Evolutionary conservation across 768 basidiomycete species (phyloP).

Genomic region (Tricholomella constricta): DNA sequence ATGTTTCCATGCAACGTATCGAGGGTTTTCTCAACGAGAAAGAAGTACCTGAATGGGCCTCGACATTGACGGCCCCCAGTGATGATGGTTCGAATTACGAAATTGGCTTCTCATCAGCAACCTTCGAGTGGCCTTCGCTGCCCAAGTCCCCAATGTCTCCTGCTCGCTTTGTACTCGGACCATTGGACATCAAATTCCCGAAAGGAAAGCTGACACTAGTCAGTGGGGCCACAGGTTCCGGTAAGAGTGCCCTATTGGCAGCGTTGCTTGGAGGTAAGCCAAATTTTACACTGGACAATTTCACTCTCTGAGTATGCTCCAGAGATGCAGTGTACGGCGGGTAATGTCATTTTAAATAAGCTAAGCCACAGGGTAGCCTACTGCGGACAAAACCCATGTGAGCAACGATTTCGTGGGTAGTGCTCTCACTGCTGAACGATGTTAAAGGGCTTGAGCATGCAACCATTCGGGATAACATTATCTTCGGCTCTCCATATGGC

Average conservation of each 20-base stretch:
- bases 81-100: constrained; percentile 20
- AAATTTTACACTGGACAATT: too few species aligned
- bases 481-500: constrained; percentile 65
- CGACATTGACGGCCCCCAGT: constrained; percentile 49
- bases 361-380: constrained; percentile 63
- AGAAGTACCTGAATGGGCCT: constrained; percentile 81
- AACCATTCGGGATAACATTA: constrained; percentile 79
- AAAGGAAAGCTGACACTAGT: constrained; percentile 57
- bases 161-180: constrained; percentile 55
- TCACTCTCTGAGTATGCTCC: background rate
- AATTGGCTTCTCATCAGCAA: constrained; percentile 56
- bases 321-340: constrained; percentile 65
- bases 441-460: constrained; percentile 74
- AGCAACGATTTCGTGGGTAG: constrained; percentile 12
- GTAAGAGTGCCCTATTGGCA: constrained; percentile 65
- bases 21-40: constrained; percentile 70
- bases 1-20: constrained; percentile 82
- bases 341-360: constrained; percentile 58
- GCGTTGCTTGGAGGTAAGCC: constrained; percentile 67
- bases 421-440: constrained; percentile 21
- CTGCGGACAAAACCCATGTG: constrained; percentile 68
- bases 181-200: constrained; percentile 61
- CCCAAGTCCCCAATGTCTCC: constrained; percentile 27
- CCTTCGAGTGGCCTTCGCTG: constrained; percentile 57
- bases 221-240: constrained; percentile 67